Base-by-base conservation (phyloP, 352 stramenopile species). In the Globisporangium carolinianum region DNA sequence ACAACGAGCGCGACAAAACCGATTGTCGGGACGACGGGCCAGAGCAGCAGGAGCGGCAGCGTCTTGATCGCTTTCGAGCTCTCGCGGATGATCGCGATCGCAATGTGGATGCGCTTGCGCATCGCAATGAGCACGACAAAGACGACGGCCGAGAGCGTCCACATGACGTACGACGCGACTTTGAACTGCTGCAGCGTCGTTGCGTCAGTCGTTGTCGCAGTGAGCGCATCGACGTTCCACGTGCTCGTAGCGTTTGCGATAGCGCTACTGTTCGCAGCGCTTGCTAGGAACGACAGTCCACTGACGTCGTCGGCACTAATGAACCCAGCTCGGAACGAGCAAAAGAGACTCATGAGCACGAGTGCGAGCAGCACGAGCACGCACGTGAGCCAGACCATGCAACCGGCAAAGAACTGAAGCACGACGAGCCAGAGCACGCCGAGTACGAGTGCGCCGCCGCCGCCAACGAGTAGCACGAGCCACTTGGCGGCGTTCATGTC, bases 351-450 rank as follows among this genome's bases (percentile, higher is more conserved):
- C 62, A 91, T 62, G 41, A 91, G 51, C 7, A 91, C 47, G 6
- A 93, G 68, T n/a, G 70, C 66, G 43, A 79, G 41, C 9, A 94
- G 51, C 35, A 91, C 73, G 10, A 86, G 66, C 57, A 76, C 63
- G 57, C 88, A 89, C 10, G 79, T 90, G 48, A 89, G 60, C 82
- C 83, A 93, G n/a, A 95, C 78, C 39, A 93, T 79, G 53, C 69
- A 82, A 2, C 75, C 76, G 4, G 81, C 79, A 45, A 89, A 89
- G 60, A 86, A 88, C 56, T 87, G 81, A n/a, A 95, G 58, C 41
- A 91, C 61, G 9, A 87, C 58, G 35, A 95, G 61, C 83, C 82
- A 94, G 5, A 88, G 4, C 17, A 93, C 51, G 10, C 84, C 80
- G 0, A 94, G 53, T 6, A 78, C 39, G 42, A 87, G 61, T 7